Base-by-base conservation (phyloP, 2,329 filamentous ascomycete species). In the Nothopassalora personata region DNA sequence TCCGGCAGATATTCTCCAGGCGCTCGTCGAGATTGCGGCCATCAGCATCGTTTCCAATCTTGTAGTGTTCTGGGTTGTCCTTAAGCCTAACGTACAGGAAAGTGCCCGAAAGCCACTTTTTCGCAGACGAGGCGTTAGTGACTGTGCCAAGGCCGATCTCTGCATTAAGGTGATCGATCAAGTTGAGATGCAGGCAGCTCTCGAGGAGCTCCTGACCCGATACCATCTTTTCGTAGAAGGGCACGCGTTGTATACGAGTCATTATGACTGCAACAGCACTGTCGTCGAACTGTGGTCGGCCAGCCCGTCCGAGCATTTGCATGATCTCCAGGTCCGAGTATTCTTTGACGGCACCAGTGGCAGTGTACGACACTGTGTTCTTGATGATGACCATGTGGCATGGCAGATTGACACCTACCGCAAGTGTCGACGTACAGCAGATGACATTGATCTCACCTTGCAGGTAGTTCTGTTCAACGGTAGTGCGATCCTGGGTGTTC, bases 301-400 rank as follows among this genome's bases (percentile, higher is more conserved):
- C 90, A 53, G 90, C 90, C 63, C 90, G 85, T 6, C 90, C 90
- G 52, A 95, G 82, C 90, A 96, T 95, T 67, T 96, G 90, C 87
- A 93, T 93, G 61, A 93, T 82, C 65, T 95, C 90, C 5, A 95
- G 78, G 69, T 94, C 90, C 0, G 89, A 86, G 65, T 91, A 91
- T 70, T 94, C 89, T 57, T 85, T 82, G 33, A 62, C 64, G n/a
- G 57, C 62, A 18, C 60, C 60, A n/a, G 7, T 74, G 79, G 80
- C 74, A 58, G 84, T 82, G 73, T 85, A 92, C 0, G 80, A 79
- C 3, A 86, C 81, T 0, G 90, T 95, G 23, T 89, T 89, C 71
- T 95, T 95, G 57, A 96, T 82, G 9, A 95, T 85, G 4, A 92
- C 90, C 65, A 65, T 66, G 18, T 67, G 65, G 58, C 65, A 67